Evolutionary conservation across 1,139 yeast genomes (phyloP), one percentile per base, ranked within the genome.

Genomic region (Geotrichum macrosporum): DNA sequence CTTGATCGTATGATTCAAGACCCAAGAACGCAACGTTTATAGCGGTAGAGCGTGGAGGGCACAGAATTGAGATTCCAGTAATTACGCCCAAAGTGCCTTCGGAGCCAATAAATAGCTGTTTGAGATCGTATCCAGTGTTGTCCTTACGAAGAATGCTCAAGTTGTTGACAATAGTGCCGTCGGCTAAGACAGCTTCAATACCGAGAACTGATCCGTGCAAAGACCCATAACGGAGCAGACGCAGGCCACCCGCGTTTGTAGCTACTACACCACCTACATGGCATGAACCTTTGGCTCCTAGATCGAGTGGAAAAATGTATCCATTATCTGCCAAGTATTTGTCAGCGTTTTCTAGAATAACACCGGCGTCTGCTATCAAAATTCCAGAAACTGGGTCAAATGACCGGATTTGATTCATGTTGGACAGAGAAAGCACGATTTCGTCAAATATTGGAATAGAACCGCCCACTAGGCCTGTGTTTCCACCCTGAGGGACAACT

Each of bases 201-300:
- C 98, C 98, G 41, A 92, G 72, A 0, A 89, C 95, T 26, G 86
- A 72, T 9, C 98, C 98, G 60, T 89, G 98, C 53, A 89, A 75
- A 5, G 96, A 86, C 1, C 97, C 97, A 62, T 88, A 89, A 57
- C 95, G 76, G 56, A 89, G 71, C 50, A 89, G 71, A 61, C 97
- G 75, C 58, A 89, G 74, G 0, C 98, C 98, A 60, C 98, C 97
- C 4, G 98, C 97, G 63, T 89, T 89, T 16, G 96, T 88, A 5
- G 97, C 95, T 34, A 87, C 94, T 50, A 82, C 86, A 52, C 97
- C 98, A 55, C 97, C 97, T 54, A 89, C 83, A 58, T 87, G 95
- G 65, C 98, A 89, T 2, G 96, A 87, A 15, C 98, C 98, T 69
- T 89, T 89, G 40, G 98, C 97, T 46, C 98, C 98, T 52, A 89